These are phyloP conservation scores for Colletotrichum sp. DNA, from an alignment of 2,329 filamentous ascomycete species.

Conservation along the genomic window DNA sequence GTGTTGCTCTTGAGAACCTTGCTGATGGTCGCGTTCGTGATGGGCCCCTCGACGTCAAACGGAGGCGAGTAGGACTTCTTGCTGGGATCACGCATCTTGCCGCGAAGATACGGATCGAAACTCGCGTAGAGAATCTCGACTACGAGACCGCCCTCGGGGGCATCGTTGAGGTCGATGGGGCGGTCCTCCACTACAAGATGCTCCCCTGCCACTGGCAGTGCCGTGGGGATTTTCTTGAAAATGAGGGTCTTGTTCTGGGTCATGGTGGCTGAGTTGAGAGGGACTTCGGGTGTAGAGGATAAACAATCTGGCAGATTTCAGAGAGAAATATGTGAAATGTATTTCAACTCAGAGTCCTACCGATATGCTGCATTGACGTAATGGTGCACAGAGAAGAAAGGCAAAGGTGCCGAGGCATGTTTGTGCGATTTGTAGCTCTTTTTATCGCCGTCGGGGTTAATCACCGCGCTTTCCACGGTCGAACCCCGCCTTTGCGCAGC, in stretches of 20 bases:
- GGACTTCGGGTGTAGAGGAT: neutral
- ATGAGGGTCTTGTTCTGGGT: slow-evolving; percentile 76
- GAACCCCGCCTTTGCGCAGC: neutral
- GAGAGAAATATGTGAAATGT: neutral
- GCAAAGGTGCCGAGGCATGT: neutral
- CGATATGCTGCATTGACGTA: neutral
- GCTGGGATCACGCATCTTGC: slow-evolving; percentile 71
- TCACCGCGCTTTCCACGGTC: neutral
- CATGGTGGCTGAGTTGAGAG: slow-evolving; percentile 27
- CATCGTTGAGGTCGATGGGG: slow-evolving; percentile 68
- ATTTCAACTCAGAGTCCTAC: neutral
- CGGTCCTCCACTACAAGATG: slow-evolving; percentile 72
- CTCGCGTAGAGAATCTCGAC: slow-evolving; percentile 75
- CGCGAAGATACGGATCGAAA: slow-evolving; percentile 85
- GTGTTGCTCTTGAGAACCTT: slow-evolving; percentile 75
- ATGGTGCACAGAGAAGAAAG: neutral
- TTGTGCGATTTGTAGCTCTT: neutral
- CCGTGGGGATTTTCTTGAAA: slow-evolving; percentile 72
- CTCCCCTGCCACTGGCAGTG: slow-evolving; percentile 71
- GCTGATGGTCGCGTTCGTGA: slow-evolving; percentile 67
- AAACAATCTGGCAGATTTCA: neutral
- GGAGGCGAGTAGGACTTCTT: slow-evolving; percentile 70
- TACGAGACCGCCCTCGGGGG: slow-evolving; percentile 69
- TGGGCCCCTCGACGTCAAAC: slow-evolving; percentile 65
- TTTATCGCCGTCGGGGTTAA: neutral